Conservation (phyloP, 768 basidiomycete genomes). For the Mycena olivaceomarginata region DNA sequence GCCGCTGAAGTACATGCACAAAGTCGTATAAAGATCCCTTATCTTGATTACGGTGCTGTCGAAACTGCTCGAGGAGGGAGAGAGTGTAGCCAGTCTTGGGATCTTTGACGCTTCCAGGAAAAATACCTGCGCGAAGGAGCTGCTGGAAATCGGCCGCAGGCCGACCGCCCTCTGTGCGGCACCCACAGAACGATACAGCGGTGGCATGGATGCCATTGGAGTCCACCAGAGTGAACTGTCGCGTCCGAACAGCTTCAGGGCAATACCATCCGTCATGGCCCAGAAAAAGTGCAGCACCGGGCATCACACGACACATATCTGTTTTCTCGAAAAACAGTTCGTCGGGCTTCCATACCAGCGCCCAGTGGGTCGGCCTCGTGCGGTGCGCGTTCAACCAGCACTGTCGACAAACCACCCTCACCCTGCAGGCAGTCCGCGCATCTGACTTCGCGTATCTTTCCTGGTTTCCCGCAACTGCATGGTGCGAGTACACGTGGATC, state of each 20-base stretch:
- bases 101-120: neutral
- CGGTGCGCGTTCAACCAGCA: neutral
- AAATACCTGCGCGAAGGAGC: neutral
- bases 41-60: neutral
- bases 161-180: neutral
- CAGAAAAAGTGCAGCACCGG: neutral
- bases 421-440: neutral
- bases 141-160: neutral
- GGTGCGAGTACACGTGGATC: neutral
- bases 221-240: neutral
- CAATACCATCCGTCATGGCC: neutral
- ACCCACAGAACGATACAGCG: neutral
- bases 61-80: neutral
- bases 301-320: neutral
- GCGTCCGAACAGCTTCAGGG: neutral
- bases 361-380: neutral
- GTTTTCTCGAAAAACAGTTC: neutral
- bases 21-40: neutral
- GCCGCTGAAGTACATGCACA: neutral
- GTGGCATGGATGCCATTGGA: neutral
- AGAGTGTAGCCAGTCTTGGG: neutral
- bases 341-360: neutral
- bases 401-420: neutral
- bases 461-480: neutral
- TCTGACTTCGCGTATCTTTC: neutral